Evolutionary conservation across 305 asterid species (phyloP).

Genomic region (Solanum aculeatissimum): DNA sequence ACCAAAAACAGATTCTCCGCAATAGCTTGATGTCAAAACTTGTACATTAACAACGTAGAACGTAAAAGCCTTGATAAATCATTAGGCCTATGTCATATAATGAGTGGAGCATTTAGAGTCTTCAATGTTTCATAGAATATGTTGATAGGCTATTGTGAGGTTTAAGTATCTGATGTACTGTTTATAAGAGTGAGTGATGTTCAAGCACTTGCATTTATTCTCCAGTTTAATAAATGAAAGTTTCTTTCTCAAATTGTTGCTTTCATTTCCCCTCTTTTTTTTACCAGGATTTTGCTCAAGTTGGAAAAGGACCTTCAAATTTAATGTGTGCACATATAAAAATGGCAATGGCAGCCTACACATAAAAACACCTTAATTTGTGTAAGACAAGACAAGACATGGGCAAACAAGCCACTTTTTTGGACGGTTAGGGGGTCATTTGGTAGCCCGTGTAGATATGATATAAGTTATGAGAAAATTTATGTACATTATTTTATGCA

Average conservation of each 20-base stretch:
- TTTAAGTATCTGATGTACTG: background rate
- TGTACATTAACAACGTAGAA: background rate
- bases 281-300: background rate
- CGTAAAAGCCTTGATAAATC: background rate
- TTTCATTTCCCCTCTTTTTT: background rate
- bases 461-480: too few species aligned
- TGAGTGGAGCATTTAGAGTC: background rate
- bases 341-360: background rate
- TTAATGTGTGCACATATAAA: background rate
- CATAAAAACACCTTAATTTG: background rate
- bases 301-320: background rate
- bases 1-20: background rate
- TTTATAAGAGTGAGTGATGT: background rate
- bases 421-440: too few species aligned
- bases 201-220: background rate
- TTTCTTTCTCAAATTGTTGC: background rate
- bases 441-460: too few species aligned
- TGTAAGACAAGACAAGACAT: background rate
- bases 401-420: background rate
- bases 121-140: background rate
- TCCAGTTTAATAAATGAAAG: background rate
- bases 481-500: too few species aligned
- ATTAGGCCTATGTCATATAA: background rate
- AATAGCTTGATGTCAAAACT: background rate
- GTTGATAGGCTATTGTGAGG: background rate